phyloP scores from a whole-genome alignment of 805 yeast species.

The Teunomyces kruisii region DNA sequence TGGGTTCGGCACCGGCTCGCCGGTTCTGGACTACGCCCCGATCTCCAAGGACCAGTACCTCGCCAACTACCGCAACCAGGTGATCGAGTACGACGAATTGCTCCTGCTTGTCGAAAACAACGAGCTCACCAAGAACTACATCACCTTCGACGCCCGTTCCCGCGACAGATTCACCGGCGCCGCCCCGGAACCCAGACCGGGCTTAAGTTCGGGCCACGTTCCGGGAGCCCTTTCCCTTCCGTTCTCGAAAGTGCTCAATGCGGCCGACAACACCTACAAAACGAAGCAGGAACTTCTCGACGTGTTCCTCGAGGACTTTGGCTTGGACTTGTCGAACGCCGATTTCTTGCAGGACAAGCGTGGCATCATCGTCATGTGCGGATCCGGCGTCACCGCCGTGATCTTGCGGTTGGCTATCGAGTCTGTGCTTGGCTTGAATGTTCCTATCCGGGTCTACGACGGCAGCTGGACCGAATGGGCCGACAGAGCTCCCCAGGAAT shows the following conservation, averaged over 20 bases:
- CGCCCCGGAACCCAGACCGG: conserved; percentile 88
- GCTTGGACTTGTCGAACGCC: conserved; percentile 28
- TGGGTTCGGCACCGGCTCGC: conserved; percentile 15
- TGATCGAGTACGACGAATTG: conserved; percentile 67
- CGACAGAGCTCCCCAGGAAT: conserved; percentile 59
- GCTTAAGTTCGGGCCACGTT: conserved; percentile 84
- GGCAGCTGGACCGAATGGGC: conserved; percentile 93
- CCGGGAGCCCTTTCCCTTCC: conserved; percentile 81
- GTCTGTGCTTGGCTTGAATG: conserved; percentile 33
- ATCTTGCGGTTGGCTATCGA: conserved; percentile 67
- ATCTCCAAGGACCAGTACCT: conserved; percentile 29
- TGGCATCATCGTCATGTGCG: conserved; percentile 86
- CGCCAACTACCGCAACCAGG: conserved; percentile 41
- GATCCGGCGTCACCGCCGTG: conserved; percentile 95
- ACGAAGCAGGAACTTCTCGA: conserved; percentile 44
- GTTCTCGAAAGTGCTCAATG: conserved; percentile 58
- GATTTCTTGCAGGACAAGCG: conserved; percentile 40
- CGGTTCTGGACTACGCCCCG: conserved; percentile 15
- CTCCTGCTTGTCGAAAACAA: conserved; percentile 53
- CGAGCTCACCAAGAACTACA: conserved; percentile 43
- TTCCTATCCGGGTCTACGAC: conserved; percentile 52
- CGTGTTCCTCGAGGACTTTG: conserved; percentile 41
- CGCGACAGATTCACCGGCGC: conserved; percentile 71
- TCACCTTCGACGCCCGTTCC: conserved; percentile 82
- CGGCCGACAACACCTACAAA: conserved; percentile 46